phyloP scores from a whole-genome alignment of 2,329 filamentous ascomycete genomes.

The Alternaria infectoria region DNA sequence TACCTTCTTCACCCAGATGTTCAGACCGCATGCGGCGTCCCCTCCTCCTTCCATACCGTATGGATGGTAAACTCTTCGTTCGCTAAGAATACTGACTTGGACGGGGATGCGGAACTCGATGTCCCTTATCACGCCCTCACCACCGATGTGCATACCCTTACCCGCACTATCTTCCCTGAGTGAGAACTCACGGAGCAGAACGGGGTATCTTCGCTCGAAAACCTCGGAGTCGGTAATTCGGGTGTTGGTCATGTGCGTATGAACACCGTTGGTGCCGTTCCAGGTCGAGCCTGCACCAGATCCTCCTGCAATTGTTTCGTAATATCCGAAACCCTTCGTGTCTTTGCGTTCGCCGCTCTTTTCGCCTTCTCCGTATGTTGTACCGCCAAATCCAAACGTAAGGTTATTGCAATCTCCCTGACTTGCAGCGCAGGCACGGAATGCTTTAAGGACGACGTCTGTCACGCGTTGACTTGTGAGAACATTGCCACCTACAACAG shows the following conservation, averaged over 20 bases:
- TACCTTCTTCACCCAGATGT: slow-evolving; percentile 84
- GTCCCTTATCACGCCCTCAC: slow-evolving; percentile 77
- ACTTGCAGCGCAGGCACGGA: slow-evolving; percentile 76
- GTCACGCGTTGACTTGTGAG: slow-evolving; percentile 79
- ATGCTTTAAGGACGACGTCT: slow-evolving; percentile 81
- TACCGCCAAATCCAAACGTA: slow-evolving; percentile 80
- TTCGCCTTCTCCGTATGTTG: slow-evolving; percentile 16
- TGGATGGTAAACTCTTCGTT: slow-evolving; percentile 76
- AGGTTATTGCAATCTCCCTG: slow-evolving; percentile 87
- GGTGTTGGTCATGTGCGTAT: slow-evolving; percentile 87
- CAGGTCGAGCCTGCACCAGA: slow-evolving; percentile 74
- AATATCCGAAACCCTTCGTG: slow-evolving; percentile 84
- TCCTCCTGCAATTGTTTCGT: slow-evolving; percentile 83
- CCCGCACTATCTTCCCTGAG: slow-evolving; percentile 70
- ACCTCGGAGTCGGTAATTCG: slow-evolving; percentile 82
- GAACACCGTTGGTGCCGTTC: slow-evolving; percentile 77
- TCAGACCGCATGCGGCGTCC: slow-evolving; percentile 78
- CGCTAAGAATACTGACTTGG: slow-evolving; percentile 78
- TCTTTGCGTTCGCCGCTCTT: slow-evolving; percentile 48
- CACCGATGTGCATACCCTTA: slow-evolving; percentile 70
- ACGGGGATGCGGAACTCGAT: slow-evolving; percentile 82
- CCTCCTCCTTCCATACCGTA: slow-evolving; percentile 86
- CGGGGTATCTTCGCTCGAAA: slow-evolving; percentile 78
- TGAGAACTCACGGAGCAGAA: slow-evolving; percentile 73
- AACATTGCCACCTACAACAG: slow-evolving; percentile 84